Conservation (phyloP, 2,329 filamentous ascomycete species). For the Penicillium sp. region DNA sequence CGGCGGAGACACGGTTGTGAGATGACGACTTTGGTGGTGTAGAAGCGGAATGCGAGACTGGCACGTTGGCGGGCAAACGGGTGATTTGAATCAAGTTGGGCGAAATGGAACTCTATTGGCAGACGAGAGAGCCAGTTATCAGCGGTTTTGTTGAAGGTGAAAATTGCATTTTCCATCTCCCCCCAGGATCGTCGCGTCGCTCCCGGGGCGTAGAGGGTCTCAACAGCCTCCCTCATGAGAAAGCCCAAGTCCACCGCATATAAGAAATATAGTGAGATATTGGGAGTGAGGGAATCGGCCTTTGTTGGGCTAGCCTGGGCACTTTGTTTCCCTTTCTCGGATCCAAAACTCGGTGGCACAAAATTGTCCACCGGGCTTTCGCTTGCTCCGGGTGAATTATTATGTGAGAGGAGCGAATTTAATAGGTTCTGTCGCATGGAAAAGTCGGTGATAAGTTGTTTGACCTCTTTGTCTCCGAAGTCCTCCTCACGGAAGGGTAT, state of each 20-base stretch:
- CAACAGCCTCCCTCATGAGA: constrained; percentile 37
- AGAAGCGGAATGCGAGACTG: constrained; percentile 43
- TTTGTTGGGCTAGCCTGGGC: constrained; percentile 25
- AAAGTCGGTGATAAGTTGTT: constrained; percentile 35
- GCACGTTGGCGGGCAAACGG: constrained; percentile 35
- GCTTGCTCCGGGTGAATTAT: constrained; percentile 8
- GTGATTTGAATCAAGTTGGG: constrained; percentile 24
- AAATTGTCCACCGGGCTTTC: constrained; percentile 1
- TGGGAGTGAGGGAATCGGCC: constrained; percentile 34
- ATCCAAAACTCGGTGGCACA: background rate
- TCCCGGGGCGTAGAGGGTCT: constrained; percentile 40
- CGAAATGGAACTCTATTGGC: constrained; percentile 38
- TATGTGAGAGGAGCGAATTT: constrained; percentile 22
- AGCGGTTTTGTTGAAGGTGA: constrained; percentile 33
- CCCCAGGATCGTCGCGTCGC: constrained; percentile 35
- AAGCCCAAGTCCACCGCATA: constrained; percentile 39
- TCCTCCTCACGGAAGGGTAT: constrained; percentile 41
- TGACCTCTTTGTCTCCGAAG: constrained; percentile 32
- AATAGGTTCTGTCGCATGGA: constrained; percentile 32
- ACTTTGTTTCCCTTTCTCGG: constrained; percentile 14
- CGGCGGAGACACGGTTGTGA: constrained; percentile 46
- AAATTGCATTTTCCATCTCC: constrained; percentile 39
- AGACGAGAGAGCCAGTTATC: constrained; percentile 42
- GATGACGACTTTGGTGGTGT: constrained; percentile 45
- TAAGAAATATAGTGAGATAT: constrained; percentile 41